Evolutionary conservation across 1,284 basidiomycete genomes (phyloP).

Genomic region (Naganishia liquefaciens): DNA sequence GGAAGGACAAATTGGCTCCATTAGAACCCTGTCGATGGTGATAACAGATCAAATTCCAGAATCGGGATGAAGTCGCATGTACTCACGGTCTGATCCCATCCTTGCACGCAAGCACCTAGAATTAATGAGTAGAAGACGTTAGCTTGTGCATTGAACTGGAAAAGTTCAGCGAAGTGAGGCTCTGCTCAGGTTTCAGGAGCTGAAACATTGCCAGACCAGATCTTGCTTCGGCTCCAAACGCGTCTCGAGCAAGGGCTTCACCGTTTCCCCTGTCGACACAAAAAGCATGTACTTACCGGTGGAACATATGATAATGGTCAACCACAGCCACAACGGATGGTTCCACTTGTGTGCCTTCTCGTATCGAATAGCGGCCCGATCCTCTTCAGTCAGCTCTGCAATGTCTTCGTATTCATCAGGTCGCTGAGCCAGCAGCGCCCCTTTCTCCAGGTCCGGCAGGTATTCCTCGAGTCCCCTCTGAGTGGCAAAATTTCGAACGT

Average conservation of each 20-base stretch:
- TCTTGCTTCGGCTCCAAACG: too few relatives aligned
- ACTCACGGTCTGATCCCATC: slow-evolving; percentile 14
- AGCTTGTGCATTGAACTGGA: background rate
- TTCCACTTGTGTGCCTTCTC: slow-evolving; percentile 64
- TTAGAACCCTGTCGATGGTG: slow-evolving; percentile 34
- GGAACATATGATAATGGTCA: slow-evolving; percentile 42
- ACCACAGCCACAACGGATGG: slow-evolving; percentile 57
- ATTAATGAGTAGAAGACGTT: background rate
- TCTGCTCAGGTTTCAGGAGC: too few relatives aligned
- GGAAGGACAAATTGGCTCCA: slow-evolving; percentile 68
- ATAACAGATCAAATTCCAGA: slow-evolving; percentile 42
- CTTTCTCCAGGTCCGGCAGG: slow-evolving; percentile 52
- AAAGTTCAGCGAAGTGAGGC: background rate
- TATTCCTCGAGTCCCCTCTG: slow-evolving; percentile 44
- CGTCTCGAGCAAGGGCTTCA: too few relatives aligned
- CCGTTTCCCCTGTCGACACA: too few relatives aligned
- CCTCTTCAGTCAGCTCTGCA: slow-evolving; percentile 63
- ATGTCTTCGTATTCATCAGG: slow-evolving; percentile 60
- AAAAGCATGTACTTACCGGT: background rate
- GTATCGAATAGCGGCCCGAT: slow-evolving; percentile 56
- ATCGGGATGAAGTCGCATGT: slow-evolving; percentile 43
- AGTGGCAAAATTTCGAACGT: slow-evolving; percentile 14
- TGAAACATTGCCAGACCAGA: too few relatives aligned
- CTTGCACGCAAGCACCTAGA: background rate
- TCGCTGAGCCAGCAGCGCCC: slow-evolving; percentile 66